Conservation (phyloP, 345 rosid genomes). For the Chamaenerion angustifolium region DNA sequence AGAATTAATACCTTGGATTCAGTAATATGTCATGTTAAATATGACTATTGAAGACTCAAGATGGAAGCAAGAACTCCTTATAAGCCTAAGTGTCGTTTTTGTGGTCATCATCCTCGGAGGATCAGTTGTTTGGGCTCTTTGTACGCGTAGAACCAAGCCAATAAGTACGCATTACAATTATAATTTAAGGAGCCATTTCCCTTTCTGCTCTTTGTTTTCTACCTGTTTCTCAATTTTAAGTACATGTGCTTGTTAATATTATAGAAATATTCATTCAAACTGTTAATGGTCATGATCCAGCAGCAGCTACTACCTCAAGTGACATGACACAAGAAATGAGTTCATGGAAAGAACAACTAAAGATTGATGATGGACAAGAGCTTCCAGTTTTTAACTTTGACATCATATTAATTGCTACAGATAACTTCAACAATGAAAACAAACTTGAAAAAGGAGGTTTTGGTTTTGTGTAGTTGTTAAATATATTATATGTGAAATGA, state of each 20-base stretch:
- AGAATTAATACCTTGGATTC: too few species aligned
- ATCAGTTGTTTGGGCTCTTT: neutral
- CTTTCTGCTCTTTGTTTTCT: neutral
- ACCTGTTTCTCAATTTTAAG: neutral
- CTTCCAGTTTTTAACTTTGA: neutral
- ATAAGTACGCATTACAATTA: too few species aligned
- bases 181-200: too few species aligned
- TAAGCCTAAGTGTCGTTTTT: conserved; percentile 2
- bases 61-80: neutral
- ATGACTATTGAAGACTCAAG: too few species aligned
- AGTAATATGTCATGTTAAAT: too few species aligned
- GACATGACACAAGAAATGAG: too few species aligned
- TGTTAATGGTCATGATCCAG: too few species aligned
- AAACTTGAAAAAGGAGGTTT: conserved; percentile 11
- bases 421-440: conserved; percentile 1
- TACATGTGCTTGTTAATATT: too few species aligned
- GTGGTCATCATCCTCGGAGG: neutral
- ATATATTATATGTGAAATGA: neutral
- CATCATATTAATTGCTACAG: neutral
- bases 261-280: too few species aligned
- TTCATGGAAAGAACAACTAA: conserved; percentile 1
- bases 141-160: neutral
- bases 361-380: neutral
- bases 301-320: neutral
- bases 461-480: conserved; percentile 8